phyloP scores from a whole-genome alignment of 1,284 basidiomycete genomes.

The Puccinia horiana region DNA sequence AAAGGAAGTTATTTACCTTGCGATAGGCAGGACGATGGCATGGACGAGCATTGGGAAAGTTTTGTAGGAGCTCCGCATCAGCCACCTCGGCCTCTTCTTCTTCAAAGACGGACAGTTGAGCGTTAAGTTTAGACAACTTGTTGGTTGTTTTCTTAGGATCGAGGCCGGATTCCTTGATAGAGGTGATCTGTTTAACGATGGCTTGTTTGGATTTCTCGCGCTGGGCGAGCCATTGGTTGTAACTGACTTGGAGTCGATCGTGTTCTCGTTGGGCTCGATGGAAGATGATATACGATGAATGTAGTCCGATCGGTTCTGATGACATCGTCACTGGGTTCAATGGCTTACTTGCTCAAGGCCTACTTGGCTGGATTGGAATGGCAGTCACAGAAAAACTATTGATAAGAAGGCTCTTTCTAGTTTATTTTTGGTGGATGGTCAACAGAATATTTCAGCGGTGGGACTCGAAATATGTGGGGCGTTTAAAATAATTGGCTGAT shows the following conservation, averaged over 20 bases:
- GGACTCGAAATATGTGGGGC: neutral
- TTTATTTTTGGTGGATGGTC: neutral
- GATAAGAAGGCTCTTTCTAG: too few relatives aligned
- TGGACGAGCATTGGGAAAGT: neutral
- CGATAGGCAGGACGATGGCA: slow-evolving; percentile 27
- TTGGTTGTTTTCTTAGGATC: slow-evolving; percentile 14
- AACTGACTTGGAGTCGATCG: neutral
- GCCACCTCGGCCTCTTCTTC: slow-evolving; percentile 20
- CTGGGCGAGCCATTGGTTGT: neutral
- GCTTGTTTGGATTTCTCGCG: neutral
- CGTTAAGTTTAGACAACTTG: slow-evolving; percentile 2
- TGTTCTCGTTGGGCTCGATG: slow-evolving; percentile 9
- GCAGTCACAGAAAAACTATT: neutral
- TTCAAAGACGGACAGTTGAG: slow-evolving; percentile 1
- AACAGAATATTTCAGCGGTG: neutral
- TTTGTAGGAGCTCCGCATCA: slow-evolving; percentile 12
- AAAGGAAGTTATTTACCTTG: neutral
- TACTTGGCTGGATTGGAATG: neutral
- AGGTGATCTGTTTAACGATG: neutral
- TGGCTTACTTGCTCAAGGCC: neutral
- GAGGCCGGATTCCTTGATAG: slow-evolving; percentile 6
- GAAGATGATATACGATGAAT: slow-evolving; percentile 27
- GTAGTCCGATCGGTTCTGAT: neutral
- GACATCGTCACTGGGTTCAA: neutral
- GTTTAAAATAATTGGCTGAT: too few relatives aligned